Conservation (phyloP, 2,329 filamentous ascomycete genomes). For the Aspergillus sp. region DNA sequence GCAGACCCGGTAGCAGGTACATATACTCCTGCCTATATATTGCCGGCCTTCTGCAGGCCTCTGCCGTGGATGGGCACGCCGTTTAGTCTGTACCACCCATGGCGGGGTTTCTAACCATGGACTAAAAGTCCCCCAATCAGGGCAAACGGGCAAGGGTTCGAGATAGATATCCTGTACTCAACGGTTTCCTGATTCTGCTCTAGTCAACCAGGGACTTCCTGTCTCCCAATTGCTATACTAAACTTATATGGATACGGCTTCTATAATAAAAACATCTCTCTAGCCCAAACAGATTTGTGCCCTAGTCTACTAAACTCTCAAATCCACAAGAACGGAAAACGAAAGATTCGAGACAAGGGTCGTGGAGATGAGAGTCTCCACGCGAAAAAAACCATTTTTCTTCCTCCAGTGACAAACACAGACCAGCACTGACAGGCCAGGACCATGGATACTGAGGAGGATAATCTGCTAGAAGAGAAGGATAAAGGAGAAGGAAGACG, state of each 20-base stretch:
- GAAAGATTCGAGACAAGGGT: constrained; percentile 29
- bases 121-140: too few species aligned
- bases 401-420: constrained; percentile 52
- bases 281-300: constrained; percentile 25
- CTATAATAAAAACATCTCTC: not conserved
- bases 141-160: too few species aligned
- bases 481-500: too few species aligned
- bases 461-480: not conserved
- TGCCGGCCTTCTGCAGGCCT: not conserved
- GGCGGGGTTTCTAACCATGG: too few species aligned
- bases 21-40: not conserved
- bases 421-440: constrained; percentile 46
- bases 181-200: too few species aligned
- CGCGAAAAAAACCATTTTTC: constrained; percentile 36
- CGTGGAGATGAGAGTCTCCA: constrained; percentile 33
- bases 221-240: too few species aligned
- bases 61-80: too few species aligned
- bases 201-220: too few species aligned
- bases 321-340: constrained; percentile 22
- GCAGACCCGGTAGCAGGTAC: too few species aligned
- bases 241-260: not conserved
- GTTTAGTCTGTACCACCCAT: too few species aligned
- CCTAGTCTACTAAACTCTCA: constrained; percentile 24
- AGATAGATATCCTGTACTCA: not conserved
- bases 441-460: constrained; percentile 51